Base-by-base conservation (phyloP, 2,329 filamentous ascomycete genomes). In the Verticillium nonalfalfae region DNA sequence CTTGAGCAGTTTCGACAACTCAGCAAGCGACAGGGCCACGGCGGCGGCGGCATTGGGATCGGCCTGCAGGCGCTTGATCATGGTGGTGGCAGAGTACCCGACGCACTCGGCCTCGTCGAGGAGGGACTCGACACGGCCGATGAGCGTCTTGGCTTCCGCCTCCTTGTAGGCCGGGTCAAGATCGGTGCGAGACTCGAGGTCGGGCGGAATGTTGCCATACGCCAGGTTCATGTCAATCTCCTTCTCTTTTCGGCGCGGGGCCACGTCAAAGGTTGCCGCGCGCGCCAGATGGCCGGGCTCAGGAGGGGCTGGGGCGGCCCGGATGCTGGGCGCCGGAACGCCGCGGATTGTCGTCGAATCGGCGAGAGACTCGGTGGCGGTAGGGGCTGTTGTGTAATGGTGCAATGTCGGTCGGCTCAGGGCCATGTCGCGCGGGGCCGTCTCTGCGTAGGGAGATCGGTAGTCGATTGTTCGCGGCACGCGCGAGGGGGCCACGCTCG, bases 161-260 rank as follows among this genome's bases (percentile, higher is more conserved):
- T 78, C 83, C 66, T 86, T 84, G 50, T 84, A 77, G 69, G 65
- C 71, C 31, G 76, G 76, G 63, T 81, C 79, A 56, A 82, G 70
- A 70, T 85, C 76, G 69, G 78, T 67, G 67, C 79, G 72, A 74
- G 75, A 60, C 70, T 77, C 72, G 75, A 91, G 75, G 68, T 93
- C 85, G 61, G 90, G 86, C 1, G 90, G 90, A 0, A 95, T 80
- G 59, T 91, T 88, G 63, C 94, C 94, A 69, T 97, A 98, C 7
- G 94, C 94, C 7, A 98, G 81, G 71, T 97, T 84, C 90, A 96
- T 93, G 70, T 97, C 94, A 68, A 97, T 87, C 60, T 87, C 79
- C 67, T 82, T 79, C 55, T 69, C 66, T 63, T 68, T 69, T 35
- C 73, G 70, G 15, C 75, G 79, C 56, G 74, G 73, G 45, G 31